Conservation (phyloP, 73 alveolate genomes). For the Symbiodinium pilosum region DNA sequence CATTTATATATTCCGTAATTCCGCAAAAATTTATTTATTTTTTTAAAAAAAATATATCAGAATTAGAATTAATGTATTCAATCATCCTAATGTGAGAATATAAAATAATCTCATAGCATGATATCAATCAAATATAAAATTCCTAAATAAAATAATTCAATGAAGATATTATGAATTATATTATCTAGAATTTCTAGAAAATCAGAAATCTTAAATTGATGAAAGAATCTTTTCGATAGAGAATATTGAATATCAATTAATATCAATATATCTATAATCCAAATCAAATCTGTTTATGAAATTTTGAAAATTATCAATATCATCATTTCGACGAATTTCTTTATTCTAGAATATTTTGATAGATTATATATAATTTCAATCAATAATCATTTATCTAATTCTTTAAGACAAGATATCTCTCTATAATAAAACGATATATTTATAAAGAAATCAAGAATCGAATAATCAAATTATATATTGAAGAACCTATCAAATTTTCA, state of each 20-base stretch:
- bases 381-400: neutral
- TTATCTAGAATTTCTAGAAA: neutral
- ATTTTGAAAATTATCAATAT: too few species aligned
- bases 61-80: neutral
- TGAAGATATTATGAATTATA: too few species aligned
- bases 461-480: too few species aligned
- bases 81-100: neutral
- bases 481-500: too few species aligned
- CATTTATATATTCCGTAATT: neutral
- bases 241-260: neutral
- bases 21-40: neutral
- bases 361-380: neutral
- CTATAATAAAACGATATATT: neutral
- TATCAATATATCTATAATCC: neutral
- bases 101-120: too few species aligned
- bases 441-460: too few species aligned
- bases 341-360: neutral
- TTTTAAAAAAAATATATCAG: neutral
- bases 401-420: neutral
- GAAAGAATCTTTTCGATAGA: neutral
- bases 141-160: too few species aligned
- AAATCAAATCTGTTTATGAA: neutral
- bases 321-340: neutral
- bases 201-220: neutral
- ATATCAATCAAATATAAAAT: too few species aligned